phyloP scores from a whole-genome alignment of 768 basidiomycete genomes.

The Trametes sanguinea region DNA sequence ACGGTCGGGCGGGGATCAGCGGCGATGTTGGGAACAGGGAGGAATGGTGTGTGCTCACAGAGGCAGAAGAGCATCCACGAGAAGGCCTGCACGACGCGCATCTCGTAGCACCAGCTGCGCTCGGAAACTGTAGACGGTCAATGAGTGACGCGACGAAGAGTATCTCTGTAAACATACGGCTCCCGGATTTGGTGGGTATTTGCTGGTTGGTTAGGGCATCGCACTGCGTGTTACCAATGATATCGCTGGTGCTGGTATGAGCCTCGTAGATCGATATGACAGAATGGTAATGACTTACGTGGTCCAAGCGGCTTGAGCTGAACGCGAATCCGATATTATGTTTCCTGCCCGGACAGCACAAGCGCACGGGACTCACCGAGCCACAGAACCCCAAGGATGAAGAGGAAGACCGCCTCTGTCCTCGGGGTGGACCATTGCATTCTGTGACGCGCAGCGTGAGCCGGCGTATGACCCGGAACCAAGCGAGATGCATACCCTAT shows the following conservation, averaged over 20 bases:
- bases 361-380: conserved; percentile 45
- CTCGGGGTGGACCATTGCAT: conserved; percentile 71
- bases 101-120: conserved; percentile 68
- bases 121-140: conserved; percentile 47
- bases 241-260: conserved; percentile 48
- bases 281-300: conserved; percentile 44
- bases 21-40: neutral
- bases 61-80: conserved; percentile 72
- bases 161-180: neutral
- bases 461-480: neutral
- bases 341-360: neutral
- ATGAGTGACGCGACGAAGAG: conserved; percentile 2
- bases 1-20: neutral
- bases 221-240: conserved; percentile 51
- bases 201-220: conserved; percentile 38
- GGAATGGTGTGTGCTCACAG: conserved; percentile 36
- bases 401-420: conserved; percentile 56
- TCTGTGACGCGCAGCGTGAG: conserved; percentile 36
- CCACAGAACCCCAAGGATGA: conserved; percentile 66
- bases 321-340: neutral
- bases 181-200: conserved; percentile 52
- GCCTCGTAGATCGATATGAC: too few relatives aligned
- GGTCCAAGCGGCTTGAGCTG: conserved; percentile 78
- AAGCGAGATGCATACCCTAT: conserved; percentile 51
- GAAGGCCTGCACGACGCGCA: conserved; percentile 78